These are phyloP conservation scores for Cymbidium sinense DNA, from an alignment of 106 monocot species.

Conservation along the genomic window DNA sequence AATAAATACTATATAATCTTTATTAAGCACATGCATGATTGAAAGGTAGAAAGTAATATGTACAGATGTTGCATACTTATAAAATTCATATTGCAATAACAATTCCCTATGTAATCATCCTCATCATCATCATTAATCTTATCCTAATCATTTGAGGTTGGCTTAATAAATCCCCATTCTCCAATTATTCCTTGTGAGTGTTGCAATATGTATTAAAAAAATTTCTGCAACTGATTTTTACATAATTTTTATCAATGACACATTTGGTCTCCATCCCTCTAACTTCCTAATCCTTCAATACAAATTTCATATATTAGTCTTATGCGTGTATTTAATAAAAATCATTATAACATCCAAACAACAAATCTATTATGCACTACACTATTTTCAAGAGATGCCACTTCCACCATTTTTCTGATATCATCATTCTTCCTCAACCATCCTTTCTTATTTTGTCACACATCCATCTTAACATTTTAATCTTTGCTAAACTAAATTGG, in stretches of 20 bases:
- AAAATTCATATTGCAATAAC: background rate
- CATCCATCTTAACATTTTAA: background rate
- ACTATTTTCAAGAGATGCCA: background rate
- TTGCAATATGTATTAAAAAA: background rate
- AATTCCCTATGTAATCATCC: background rate
- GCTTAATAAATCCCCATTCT: background rate
- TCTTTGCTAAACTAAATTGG: background rate
- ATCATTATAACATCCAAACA: background rate
- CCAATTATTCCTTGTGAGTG: background rate
- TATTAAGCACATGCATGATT: background rate
- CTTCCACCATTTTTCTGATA: background rate
- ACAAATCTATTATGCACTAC: background rate
- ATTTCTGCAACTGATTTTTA: background rate
- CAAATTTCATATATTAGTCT: background rate
- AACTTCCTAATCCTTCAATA: background rate
- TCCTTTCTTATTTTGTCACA: background rate
- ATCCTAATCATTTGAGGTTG: background rate
- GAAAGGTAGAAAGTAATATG: background rate
- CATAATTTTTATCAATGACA: background rate
- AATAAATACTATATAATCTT: background rate
- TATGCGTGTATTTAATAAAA: background rate
- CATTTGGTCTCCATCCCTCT: background rate
- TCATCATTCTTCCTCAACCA: background rate
- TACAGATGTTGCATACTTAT: background rate
- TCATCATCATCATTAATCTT: background rate